Evolutionary conservation across 2,329 filamentous ascomycete species (phyloP), one percentile per base, ranked within the genome.

Genomic region (Magnaporthiopsis rhizophila): DNA sequence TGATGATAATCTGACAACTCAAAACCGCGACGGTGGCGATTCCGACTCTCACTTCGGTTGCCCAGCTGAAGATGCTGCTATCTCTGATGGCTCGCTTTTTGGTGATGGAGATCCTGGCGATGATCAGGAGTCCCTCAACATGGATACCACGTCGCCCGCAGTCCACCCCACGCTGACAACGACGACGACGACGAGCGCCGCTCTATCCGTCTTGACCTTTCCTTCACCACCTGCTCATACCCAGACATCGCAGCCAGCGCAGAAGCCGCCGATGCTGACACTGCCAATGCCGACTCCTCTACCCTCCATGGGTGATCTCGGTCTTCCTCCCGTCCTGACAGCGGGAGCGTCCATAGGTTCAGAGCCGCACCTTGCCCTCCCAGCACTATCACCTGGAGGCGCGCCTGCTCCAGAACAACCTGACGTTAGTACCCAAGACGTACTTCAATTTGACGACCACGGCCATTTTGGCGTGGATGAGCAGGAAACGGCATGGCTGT

Each of bases 381-480:
- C 53, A 50, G 50, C 62, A 59, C 62, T 53, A 45, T 56, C 34
- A 24, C 32, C 38, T 57, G 62, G 32, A 63, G 62, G 34, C 62
- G 62, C 53, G 56, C 62, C n/a, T 38, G 53, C 62, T 59, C 56
- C 34, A 24, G 62, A 56, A 59, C 62, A 26, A 6, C 36, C 34
- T 58, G 62, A 63, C 62, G 62, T 63, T 63, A 63, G 62, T 63
- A 63, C 56, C 62, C 62, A 63, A 53, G 45, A 53, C 45, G 53
- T 50, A 58, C 62, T 59, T 28, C 32, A 45, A 6, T 57, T 30
- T 45, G 53, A 6, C 32, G 7, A 34, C 32, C 62, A 34, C 34
- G 15, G n/a, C 12, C 53, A 28, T 28, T 18, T 15, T 50, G n/a
- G 28, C n/a, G 38, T 62, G 34, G 53, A 60, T 7, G 32, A 58